Base-by-base conservation (phyloP, 225 moss, liverwort and hornwort species). In the Bryoerythrophyllum caledonicum region DNA sequence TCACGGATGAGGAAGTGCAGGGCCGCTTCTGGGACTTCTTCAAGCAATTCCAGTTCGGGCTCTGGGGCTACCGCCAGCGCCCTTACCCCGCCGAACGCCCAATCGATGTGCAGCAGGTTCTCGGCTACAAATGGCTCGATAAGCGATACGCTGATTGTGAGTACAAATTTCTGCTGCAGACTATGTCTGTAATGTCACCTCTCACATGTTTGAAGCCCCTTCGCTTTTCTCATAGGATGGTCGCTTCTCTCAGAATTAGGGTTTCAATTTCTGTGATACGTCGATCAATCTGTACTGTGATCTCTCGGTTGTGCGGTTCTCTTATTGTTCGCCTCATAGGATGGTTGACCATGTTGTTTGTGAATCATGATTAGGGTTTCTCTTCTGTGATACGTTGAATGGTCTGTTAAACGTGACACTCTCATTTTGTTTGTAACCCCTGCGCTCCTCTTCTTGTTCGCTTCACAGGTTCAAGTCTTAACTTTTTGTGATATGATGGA, bases 61-160 rank as follows among this genome's bases (percentile, higher is more conserved):
- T 97, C 27, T 94, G 96, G 96, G 92, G 92, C 10, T 97, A 97
- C 79, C 82, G 90, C 51, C 94, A 97, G 78, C 82, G 94, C 17
- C 89, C 96, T 15, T 97, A 97, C 48, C 94, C 96, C 19, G 44
- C 70, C 2, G 71, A 71, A 19, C 80, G 67, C 3, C 95, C 97
- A 4, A 88, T 90, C 44, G 97, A 99, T 79, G 85, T 99, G 71
- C 93, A 95, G 82, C 97, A 99, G 80, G 95, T 91, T 76, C 84
- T 99, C 12, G 97, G 97, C 19, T 99, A 87, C 78, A 95, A 99
- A 72, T 94, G 95, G 95, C 86, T 99, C 40, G 94, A 99, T 20
- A 99, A 93, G 70, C 94, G 94, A 21, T 97, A 97, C 80, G 72
- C 87, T 41, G 96, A 97, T 69, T 97, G 96, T 96, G 68, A 67